Base-by-base conservation (phyloP, 2,329 filamentous ascomycete genomes). In the Scolecobasidium constrictum region DNA sequence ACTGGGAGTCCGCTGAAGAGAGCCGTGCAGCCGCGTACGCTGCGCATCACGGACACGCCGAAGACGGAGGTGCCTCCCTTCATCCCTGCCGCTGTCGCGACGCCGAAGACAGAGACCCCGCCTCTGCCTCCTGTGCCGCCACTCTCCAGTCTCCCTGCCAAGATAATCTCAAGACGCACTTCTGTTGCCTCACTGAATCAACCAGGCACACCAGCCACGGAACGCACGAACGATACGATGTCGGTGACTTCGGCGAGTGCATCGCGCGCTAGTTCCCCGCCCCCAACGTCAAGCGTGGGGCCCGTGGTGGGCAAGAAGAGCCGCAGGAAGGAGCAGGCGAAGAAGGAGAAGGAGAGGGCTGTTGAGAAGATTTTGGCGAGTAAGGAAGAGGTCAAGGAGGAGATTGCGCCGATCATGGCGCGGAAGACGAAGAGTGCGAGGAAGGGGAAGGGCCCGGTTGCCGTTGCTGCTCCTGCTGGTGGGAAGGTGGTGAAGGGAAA, bases 391-490 rank as follows among this genome's bases (percentile, higher is more conserved):
- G 52, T 63, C 1, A 54, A 59, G 6, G 72, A 77, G 48, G 75
- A 77, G 48, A 67, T 74, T 50, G 85, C 78, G 5, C 85, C 86
- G 0, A 82, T 93, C 33, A 59, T 86, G 38, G 83, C 83, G 23
- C 76, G 85, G 41, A 87, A 87, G 68, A 90, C 86, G 69, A 92
- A 90, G 64, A 77, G 84, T 57, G 87, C 84, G 68, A 90, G 86
- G 62, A 57, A 52, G 46, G 59, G 34, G 36, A 57, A 35, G 17
- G 42, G 52, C 1, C 36, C 26, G 6, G 41, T 36, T 16, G 35
- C 42, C 11, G 19, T 28, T n/a, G 13, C 40, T 39, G 21, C 7
- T n/a, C n/a, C n/a, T n/a, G n/a, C n/a, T n/a, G n/a, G n/a, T n/a
- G n/a, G n/a, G n/a, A n/a, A n/a, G n/a, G n/a, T n/a, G n/a, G n/a